Evolutionary conservation across 257 asterid species (phyloP).

Genomic region (Avicennia marina): DNA sequence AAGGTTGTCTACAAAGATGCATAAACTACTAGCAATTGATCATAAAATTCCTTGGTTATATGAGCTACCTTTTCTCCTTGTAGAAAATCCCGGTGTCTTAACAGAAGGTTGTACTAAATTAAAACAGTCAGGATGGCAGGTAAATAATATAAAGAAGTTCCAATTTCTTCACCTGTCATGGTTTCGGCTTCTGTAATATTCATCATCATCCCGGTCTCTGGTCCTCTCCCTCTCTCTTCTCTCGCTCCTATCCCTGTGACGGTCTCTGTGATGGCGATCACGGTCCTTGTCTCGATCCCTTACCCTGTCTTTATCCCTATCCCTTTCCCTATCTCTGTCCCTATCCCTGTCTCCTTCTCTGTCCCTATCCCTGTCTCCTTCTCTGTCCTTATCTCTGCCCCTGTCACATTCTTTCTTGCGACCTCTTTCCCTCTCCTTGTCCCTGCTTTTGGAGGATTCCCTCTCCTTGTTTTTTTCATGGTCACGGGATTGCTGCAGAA

Average conservation of each 20-base stretch:
- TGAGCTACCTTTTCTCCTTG: too few species aligned
- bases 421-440: conserved; percentile 33
- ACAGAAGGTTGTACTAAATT: background rate
- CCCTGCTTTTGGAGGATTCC: conserved; percentile 31
- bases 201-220: conserved; percentile 49
- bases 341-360: conserved; percentile 30
- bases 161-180: conserved; percentile 41
- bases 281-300: conserved; percentile 48
- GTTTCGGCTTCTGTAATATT: conserved; percentile 45
- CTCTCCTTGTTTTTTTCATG: conserved; percentile 33
- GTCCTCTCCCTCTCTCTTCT: conserved; percentile 56
- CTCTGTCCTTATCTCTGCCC: conserved; percentile 28
- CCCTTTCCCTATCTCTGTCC: conserved; percentile 35
- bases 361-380: conserved; percentile 30
- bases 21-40: too few species aligned
- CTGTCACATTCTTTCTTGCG: conserved; percentile 22
- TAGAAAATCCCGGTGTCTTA: background rate
- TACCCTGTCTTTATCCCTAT: conserved; percentile 30
- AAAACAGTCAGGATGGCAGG: background rate
- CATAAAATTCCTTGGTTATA: too few species aligned
- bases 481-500: conserved; percentile 36
- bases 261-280: conserved; percentile 51
- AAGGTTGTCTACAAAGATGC: too few species aligned
- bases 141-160: background rate
- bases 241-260: conserved; percentile 46